These are phyloP conservation scores for Ensete glaucum DNA, from an alignment of 176 grass and related monocot species.

Conservation along the genomic window DNA sequence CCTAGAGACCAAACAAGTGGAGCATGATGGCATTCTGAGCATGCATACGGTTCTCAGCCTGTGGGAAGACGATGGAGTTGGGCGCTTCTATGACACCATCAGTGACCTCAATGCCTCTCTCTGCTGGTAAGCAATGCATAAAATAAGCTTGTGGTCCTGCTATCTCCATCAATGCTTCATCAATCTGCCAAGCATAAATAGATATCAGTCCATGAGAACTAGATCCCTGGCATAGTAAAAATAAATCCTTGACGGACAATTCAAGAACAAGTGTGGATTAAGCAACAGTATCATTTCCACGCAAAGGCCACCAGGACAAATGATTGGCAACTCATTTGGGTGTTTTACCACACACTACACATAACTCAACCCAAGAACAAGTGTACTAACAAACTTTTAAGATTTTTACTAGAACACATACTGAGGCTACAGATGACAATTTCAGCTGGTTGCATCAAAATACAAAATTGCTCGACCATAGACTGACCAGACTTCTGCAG, in stretches of 20 bases:
- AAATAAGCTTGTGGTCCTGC: slow-evolving; percentile 76
- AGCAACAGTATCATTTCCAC: no score
- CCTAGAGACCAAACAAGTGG: slow-evolving; percentile 47
- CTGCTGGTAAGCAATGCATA: slow-evolving; percentile 92
- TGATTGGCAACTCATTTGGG: no score
- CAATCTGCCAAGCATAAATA: slow-evolving; percentile 33
- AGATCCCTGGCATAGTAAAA: background rate
- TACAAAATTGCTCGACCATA: no score
- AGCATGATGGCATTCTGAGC: slow-evolving; percentile 96
- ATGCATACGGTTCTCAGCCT: slow-evolving; percentile 93
- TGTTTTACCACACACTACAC: no score
- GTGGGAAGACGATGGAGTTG: slow-evolving; percentile 85
- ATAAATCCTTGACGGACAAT: background rate
- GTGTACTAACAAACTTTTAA: no score
- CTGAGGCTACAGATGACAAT: no score
- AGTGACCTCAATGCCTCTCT: slow-evolving; percentile 87
- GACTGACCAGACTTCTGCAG: no score
- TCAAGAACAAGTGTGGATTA: no score
- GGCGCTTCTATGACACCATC: slow-evolving; percentile 67
- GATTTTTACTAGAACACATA: no score
- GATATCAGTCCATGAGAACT: background rate
- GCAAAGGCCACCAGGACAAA: no score
- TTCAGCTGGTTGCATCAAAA: no score
- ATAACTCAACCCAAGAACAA: no score
- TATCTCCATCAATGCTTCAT: slow-evolving; percentile 88